phyloP scores from a whole-genome alignment of 768 basidiomycete genomes.

The Clitopilus passeckerianus region DNA sequence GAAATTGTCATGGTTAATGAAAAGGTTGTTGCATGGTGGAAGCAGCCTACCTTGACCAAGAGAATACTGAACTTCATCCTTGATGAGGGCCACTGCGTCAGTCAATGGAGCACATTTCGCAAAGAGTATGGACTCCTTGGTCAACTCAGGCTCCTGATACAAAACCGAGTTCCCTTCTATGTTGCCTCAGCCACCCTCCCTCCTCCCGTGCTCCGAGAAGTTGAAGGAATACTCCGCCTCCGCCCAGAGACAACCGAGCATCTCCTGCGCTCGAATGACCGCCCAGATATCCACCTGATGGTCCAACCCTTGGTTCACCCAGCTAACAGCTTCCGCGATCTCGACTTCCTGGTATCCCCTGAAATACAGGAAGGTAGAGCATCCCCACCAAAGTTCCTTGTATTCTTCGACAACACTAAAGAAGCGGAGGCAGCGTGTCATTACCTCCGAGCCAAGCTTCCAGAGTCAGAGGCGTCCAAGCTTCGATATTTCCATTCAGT shows the following conservation, averaged over 20 bases:
- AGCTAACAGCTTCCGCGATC: slow-evolving; percentile 16
- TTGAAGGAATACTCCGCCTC: slow-evolving; percentile 17
- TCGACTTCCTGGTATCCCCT: background rate
- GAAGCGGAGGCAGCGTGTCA: slow-evolving; percentile 1
- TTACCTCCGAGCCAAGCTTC: background rate
- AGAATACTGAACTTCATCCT: slow-evolving; percentile 19
- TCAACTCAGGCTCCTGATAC: slow-evolving; percentile 12
- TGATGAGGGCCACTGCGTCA: slow-evolving; percentile 37
- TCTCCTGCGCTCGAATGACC: slow-evolving; percentile 21
- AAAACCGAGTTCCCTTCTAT: slow-evolving; percentile 20
- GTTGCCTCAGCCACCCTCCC: slow-evolving; percentile 30
- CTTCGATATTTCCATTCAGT: slow-evolving; percentile 4
- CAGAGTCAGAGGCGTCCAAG: background rate
- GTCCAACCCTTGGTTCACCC: slow-evolving; percentile 18
- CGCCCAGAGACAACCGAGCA: slow-evolving; percentile 3
- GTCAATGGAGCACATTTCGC: slow-evolving; percentile 31
- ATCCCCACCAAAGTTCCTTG: background rate
- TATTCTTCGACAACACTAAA: slow-evolving; percentile 5
- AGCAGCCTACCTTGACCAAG: background rate
- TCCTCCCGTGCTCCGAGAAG: slow-evolving; percentile 13
- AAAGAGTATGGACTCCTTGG: slow-evolving; percentile 26
- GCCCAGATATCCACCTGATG: slow-evolving; percentile 24
- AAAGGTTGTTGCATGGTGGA: background rate
- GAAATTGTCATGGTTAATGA: slow-evolving; percentile 5
- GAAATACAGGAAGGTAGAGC: background rate